These are phyloP conservation scores for Spinacia oleracea DNA, from an alignment of 179 eudicot genomes.

Conservation along the genomic window DNA sequence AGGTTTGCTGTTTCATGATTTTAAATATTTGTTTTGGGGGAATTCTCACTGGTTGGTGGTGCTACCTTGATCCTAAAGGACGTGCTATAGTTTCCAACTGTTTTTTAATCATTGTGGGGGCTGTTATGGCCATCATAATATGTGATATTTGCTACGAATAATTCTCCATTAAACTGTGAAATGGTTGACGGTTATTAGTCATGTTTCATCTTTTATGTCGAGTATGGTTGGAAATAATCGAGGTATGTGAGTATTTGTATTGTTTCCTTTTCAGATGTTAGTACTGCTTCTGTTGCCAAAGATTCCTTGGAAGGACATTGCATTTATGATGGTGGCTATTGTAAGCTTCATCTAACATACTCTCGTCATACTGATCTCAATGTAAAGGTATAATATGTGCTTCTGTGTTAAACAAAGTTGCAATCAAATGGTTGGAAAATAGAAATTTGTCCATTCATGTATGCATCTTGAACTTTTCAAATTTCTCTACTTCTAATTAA, in stretches of 20 bases:
- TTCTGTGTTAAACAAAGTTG: constrained; percentile 31
- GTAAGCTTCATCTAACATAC: constrained; percentile 92
- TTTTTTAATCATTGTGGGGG: too few species aligned
- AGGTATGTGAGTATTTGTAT: not conserved
- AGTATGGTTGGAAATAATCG: not conserved
- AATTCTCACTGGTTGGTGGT: not conserved
- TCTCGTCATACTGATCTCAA: constrained; percentile 94
- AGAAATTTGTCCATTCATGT: constrained; percentile 26
- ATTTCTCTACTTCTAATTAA: not conserved
- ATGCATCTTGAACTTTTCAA: constrained; percentile 33
- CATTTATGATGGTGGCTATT: constrained; percentile 92
- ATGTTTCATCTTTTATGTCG: not conserved
- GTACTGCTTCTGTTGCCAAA: constrained; percentile 66
- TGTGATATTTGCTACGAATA: not conserved
- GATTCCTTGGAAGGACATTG: constrained; percentile 76
- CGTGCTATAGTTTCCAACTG: not conserved
- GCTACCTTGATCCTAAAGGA: not conserved
- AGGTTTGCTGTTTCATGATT: not conserved
- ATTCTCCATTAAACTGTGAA: not conserved
- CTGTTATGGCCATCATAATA: not conserved
- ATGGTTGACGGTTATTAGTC: not conserved
- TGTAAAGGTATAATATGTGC: constrained; percentile 64
- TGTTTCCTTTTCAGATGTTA: constrained; percentile 44
- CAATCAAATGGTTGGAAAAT: constrained; percentile 19
- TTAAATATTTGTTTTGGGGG: not conserved